Evolutionary conservation across 2,329 filamentous ascomycete species (phyloP).

Genomic region (Claviceps purpurea): DNA sequence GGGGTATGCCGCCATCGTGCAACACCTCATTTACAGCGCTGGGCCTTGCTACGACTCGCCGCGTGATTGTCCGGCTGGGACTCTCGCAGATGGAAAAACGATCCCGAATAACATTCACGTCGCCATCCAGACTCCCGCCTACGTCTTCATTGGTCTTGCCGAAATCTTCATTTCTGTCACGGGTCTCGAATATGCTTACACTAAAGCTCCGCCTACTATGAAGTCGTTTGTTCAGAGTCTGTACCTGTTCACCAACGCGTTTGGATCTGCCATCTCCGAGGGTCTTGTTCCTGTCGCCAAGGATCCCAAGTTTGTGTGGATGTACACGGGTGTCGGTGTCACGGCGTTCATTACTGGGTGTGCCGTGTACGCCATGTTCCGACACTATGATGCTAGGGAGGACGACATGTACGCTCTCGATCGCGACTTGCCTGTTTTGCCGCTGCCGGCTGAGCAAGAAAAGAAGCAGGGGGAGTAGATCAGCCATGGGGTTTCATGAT

Average conservation of each 20-base stretch:
- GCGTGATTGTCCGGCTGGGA: conserved; percentile 22
- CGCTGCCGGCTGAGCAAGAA: not conserved
- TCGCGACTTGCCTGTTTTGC: conserved; percentile 17
- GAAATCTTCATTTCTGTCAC: conserved; percentile 56
- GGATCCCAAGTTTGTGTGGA: conserved; percentile 53
- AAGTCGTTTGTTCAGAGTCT: conserved; percentile 46
- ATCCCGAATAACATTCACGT: conserved; percentile 36
- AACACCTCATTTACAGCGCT: conserved; percentile 44
- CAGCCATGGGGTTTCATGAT: too few species aligned
- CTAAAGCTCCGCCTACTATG: conserved; percentile 58
- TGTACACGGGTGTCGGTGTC: conserved; percentile 46
- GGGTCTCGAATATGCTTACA: conserved; percentile 59
- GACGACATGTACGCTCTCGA: conserved; percentile 27
- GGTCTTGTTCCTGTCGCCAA: conserved; percentile 45
- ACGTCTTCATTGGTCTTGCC: conserved; percentile 42
- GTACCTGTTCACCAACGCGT: conserved; percentile 47
- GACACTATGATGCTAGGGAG: conserved; percentile 24
- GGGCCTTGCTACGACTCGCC: conserved; percentile 37
- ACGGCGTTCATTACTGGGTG: conserved; percentile 34
- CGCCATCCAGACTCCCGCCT: conserved; percentile 39
- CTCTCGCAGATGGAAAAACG: conserved; percentile 13
- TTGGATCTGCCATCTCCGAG: conserved; percentile 46
- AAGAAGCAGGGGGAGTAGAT: not conserved
- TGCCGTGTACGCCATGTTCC: conserved; percentile 35
- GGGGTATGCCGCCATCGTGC: conserved; percentile 44